phyloP scores from a whole-genome alignment of 2,329 filamentous ascomycete species.

The Neobulgaria alba region DNA sequence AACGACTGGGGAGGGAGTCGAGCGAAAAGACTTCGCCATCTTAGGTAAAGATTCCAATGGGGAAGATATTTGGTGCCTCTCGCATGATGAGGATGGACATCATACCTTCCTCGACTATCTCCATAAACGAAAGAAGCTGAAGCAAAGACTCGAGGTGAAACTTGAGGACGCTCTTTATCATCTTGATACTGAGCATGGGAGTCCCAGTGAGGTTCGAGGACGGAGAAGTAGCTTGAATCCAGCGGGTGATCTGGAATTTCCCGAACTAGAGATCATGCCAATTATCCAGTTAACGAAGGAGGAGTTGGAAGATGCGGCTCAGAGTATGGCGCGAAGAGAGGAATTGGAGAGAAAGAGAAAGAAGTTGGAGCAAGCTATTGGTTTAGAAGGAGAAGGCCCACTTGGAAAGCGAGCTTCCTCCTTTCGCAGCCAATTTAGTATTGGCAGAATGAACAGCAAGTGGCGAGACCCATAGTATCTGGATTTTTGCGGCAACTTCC shows the following conservation, averaged over 20 bases:
- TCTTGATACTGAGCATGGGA: slow-evolving; percentile 11
- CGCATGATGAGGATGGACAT: slow-evolving; percentile 17
- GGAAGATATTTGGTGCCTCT: slow-evolving; percentile 18
- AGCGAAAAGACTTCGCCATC: slow-evolving; percentile 19
- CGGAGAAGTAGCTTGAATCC: slow-evolving; percentile 20
- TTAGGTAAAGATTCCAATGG: slow-evolving; percentile 10
- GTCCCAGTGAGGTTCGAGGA: slow-evolving; percentile 12
- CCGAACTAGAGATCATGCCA: slow-evolving; percentile 25
- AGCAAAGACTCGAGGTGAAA: slow-evolving; percentile 8
- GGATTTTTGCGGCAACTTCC: no score
- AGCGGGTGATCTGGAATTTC: slow-evolving; percentile 20
- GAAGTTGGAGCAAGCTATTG: background rate
- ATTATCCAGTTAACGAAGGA: no score
- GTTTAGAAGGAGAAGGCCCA: background rate
- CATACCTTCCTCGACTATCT: slow-evolving; percentile 11
- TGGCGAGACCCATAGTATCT: no score
- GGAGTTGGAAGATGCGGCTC: no score
- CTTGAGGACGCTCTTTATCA: slow-evolving; percentile 12
- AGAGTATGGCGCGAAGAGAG: slow-evolving; percentile 5
- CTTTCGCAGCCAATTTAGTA: no score
- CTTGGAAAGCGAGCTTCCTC: no score
- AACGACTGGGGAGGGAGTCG: slow-evolving; percentile 2
- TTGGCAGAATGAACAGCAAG: no score
- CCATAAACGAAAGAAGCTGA: slow-evolving; percentile 7
- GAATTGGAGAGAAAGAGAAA: background rate